These are phyloP conservation scores for Isatis tinctoria DNA, from an alignment of 345 rosid genomes.

Conservation along the genomic window DNA sequence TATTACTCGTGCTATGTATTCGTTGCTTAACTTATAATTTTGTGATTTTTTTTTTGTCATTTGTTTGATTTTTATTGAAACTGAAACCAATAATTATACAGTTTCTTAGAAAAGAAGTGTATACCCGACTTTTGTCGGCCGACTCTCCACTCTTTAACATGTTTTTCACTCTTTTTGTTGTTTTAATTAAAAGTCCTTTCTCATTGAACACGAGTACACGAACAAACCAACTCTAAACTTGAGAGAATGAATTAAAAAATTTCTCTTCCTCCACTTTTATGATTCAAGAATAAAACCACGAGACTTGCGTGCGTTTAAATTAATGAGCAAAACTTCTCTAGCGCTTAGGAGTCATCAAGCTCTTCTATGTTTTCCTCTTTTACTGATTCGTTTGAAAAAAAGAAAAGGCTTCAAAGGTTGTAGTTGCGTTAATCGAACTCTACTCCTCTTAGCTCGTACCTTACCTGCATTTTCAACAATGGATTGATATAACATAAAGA, in stretches of 20 bases:
- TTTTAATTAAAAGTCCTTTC: neutral
- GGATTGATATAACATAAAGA: neutral
- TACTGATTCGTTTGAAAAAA: constrained; percentile 43
- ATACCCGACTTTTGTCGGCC: constrained; percentile 49
- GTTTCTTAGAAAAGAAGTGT: no score
- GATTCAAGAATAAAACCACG: neutral
- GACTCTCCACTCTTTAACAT: constrained; percentile 29
- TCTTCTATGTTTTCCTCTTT: constrained; percentile 19
- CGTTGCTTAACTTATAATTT: no score
- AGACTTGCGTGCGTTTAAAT: constrained; percentile 10
- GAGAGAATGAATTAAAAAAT: neutral
- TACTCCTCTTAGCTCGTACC: constrained; percentile 27
- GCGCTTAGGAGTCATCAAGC: neutral
- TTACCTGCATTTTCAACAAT: constrained; percentile 38
- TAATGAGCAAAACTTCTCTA: constrained; percentile 12
- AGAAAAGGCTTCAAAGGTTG: constrained; percentile 43
- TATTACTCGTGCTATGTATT: no score
- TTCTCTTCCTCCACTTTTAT: neutral
- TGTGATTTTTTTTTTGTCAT: no score
- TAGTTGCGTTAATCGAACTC: constrained; percentile 16
- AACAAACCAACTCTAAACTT: constrained; percentile 10
- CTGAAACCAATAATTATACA: no score
- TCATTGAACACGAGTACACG: constrained; percentile 1
- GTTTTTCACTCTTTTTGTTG: neutral
- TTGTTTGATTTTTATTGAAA: no score